A percentile compares a stretch with the other conserved stretches of the same genome.
Conservation (phyloP, 169 alveolate genomes). For the Besnoitia besnoiti region DNA sequence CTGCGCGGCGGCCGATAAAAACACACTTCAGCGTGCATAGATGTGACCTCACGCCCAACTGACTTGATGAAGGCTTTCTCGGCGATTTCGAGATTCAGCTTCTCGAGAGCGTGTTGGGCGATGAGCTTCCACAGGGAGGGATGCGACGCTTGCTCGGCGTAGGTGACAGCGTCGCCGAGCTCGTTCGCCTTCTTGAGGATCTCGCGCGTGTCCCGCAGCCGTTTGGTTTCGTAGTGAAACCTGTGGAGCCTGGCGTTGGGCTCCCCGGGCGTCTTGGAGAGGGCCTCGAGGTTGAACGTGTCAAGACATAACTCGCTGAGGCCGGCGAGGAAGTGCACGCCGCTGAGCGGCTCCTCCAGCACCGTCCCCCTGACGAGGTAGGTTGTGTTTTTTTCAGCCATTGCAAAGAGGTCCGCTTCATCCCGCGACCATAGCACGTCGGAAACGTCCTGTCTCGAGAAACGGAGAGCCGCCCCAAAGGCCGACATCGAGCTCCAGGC, state of each 20-base stretch:
- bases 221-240: constrained; percentile 85
- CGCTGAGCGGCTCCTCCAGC: constrained; percentile 55
- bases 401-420: constrained; percentile 83
- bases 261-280: constrained; percentile 83
- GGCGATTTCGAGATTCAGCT: constrained; percentile 78
- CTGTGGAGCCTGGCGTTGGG: constrained; percentile 76
- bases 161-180: constrained; percentile 83
- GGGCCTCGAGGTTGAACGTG: constrained; percentile 77
- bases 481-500: too few relatives aligned
- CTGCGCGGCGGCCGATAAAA: too few relatives aligned
- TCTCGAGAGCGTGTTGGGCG: constrained; percentile 87
- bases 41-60: background rate
- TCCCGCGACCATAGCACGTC: constrained; percentile 88
- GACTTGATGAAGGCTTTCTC: constrained; percentile 39
- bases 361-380: constrained; percentile 78
- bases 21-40: too few relatives aligned
- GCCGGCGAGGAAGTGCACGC: background rate
- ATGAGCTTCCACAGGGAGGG: constrained; percentile 87
- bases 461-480: background rate
- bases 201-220: constrained; percentile 88
- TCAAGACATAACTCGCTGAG: background rate
- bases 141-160: constrained; percentile 86
- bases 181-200: constrained; percentile 79
- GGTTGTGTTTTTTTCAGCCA: constrained; percentile 87
- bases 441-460: constrained; percentile 82